Base-by-base conservation (phyloP, 345 rosid genomes). In the Clarkia xantiana region DNA sequence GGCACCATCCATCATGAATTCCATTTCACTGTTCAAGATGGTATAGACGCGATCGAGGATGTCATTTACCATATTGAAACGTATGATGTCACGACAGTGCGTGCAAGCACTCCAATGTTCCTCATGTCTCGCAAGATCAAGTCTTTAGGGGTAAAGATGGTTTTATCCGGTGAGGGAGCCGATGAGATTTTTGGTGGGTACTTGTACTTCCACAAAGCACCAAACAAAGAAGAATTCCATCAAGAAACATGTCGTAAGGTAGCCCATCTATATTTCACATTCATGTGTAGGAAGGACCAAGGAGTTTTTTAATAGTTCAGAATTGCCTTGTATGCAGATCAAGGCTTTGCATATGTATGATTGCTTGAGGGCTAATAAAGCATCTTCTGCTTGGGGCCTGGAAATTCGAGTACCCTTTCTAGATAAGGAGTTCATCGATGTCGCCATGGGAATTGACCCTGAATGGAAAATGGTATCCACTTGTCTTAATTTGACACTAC, bases 121-220 rank as follows among this genome's bases (percentile, higher is more conserved):
- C 81, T 86, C 10, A 79, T 90, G 91, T 62, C 96, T 0, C 62
- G 97, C 8, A 90, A 86, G 80, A 90, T 90, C 25, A 90, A 90
- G 73, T 75, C 97, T 5, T 73, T 83, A 4, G 96, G 97, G 15
- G 94, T 90, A 20, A 90, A 90, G 80, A 86, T 86, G 97, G 97
- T 90, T 59, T 68, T 90, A 40, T 90, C 97, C n/a, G 94, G 94
- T 43, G 97, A 90, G 66, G 97, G 96, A 15, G 70, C 96, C 0
- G 96, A 90, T 51, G 97, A 90, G 76, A 60, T 90, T 29, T 83
- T 90, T 44, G 97, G 97, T 49, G 97, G 97, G 15, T 90, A 90
- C 71, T 55, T 89, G 42, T 89, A 85, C 57, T 85, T 89, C 68
- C 97, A 89, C 65, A 90, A 90, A 72, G 97, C 95, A 51, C 96